These are phyloP conservation scores for Allomyces arbusculus DNA, from an alignment of 192 early-diverging fungal genomes.

Conservation along the genomic window DNA sequence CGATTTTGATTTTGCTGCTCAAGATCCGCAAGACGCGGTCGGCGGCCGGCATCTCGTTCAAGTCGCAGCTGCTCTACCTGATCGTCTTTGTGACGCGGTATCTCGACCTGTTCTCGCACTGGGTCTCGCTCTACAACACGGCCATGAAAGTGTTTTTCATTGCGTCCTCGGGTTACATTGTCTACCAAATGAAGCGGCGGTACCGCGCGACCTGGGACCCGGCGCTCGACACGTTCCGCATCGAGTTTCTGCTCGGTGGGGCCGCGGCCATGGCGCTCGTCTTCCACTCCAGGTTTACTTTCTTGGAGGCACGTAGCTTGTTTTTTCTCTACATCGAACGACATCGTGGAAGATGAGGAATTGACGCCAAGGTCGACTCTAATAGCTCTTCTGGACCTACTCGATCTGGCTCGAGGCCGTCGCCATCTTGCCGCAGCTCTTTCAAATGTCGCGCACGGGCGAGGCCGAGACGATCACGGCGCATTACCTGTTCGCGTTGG, in stretches of 20 bases:
- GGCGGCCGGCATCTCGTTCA: slow-evolving; percentile 83
- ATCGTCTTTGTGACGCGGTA: slow-evolving; percentile 88
- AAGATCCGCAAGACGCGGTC: slow-evolving; percentile 82
- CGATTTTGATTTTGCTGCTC: slow-evolving; percentile 76
- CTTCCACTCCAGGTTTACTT: slow-evolving; percentile 46
- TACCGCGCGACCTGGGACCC: slow-evolving; percentile 87
- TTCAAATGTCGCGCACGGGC: slow-evolving; percentile 88
- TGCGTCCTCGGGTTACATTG: slow-evolving; percentile 57
- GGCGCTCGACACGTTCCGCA: slow-evolving; percentile 69
- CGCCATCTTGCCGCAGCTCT: slow-evolving; percentile 93
- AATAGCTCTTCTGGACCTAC: slow-evolving; percentile 82
- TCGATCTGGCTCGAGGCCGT: slow-evolving; percentile 92
- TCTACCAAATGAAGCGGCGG: slow-evolving; percentile 68
- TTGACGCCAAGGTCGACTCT: not conserved
- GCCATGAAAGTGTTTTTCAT: slow-evolving; percentile 94
- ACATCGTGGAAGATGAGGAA: not conserved
- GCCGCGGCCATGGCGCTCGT: slow-evolving; percentile 47
- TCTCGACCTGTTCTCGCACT: slow-evolving; percentile 61
- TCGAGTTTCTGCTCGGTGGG: slow-evolving; percentile 64
- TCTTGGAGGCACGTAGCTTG: slow-evolving; percentile 38
- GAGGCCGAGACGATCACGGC: slow-evolving; percentile 99
- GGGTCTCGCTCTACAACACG: slow-evolving; percentile 74
- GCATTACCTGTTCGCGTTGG: slow-evolving; percentile 95
- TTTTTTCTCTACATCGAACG: slow-evolving; percentile 1
- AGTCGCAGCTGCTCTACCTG: slow-evolving; percentile 80